Percentiles rank a stretch among this genome's conserved stretches.
Conservation (phyloP, 805 yeast genomes). For the Yamadazyma ubonensis region DNA sequence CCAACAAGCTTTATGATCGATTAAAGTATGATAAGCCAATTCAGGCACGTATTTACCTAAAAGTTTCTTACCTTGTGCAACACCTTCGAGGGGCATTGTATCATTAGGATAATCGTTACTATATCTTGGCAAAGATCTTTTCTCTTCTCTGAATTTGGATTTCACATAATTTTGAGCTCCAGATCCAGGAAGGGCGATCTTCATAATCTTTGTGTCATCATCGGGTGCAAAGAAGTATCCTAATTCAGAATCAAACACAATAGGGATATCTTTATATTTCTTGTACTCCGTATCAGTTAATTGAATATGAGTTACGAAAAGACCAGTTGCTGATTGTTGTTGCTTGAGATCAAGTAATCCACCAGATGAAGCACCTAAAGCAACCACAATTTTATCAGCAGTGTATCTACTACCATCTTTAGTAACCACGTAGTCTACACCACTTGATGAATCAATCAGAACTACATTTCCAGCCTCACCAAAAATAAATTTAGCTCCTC, state of each 20-base stretch:
- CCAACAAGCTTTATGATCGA: constrained; percentile 27
- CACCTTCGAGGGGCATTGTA: constrained; percentile 33
- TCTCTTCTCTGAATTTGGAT: constrained; percentile 13
- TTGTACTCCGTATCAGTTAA: constrained; percentile 34
- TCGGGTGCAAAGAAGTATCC: constrained; percentile 53
- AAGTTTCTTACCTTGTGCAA: constrained; percentile 23
- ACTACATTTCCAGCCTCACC: constrained; percentile 15
- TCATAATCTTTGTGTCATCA: constrained; percentile 29
- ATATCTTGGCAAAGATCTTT: constrained; percentile 35
- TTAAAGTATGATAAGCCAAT: constrained; percentile 26
- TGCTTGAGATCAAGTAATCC: constrained; percentile 24
- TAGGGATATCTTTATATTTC: constrained; percentile 37
- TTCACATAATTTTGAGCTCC: constrained; percentile 24
- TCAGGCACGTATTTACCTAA: constrained; percentile 40
- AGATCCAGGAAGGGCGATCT: constrained; percentile 33
- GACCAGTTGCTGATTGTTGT: constrained; percentile 39
- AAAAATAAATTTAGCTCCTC: constrained; percentile 17
- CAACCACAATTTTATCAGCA: constrained; percentile 34
- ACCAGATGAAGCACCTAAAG: constrained; percentile 40
- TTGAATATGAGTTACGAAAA: constrained; percentile 36
- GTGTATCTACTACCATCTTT: constrained; percentile 25
- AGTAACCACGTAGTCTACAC: constrained; percentile 19
- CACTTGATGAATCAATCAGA: constrained; percentile 8
- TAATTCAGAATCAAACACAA: constrained; percentile 40
- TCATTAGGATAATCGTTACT: constrained; percentile 25